These are phyloP conservation scores for Kuraishia borneana DNA, from an alignment of 805 yeast genomes.

Conservation along the genomic window DNA sequence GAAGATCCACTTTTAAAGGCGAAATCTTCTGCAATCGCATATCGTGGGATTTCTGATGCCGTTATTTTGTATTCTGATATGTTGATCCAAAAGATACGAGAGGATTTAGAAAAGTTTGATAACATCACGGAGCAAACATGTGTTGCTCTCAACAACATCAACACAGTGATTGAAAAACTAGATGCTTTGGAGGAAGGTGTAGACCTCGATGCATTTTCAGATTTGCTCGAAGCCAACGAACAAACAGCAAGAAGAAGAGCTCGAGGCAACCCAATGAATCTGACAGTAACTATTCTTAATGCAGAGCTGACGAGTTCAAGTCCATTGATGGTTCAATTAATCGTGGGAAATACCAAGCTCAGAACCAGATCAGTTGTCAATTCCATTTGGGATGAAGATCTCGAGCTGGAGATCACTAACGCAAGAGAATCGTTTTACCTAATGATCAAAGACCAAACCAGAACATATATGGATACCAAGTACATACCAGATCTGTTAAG, in stretches of 20 bases:
- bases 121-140: conserved; percentile 54
- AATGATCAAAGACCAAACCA: neutral
- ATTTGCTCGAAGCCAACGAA: conserved; percentile 20
- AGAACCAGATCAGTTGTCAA: conserved; percentile 57
- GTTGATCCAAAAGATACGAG: conserved; percentile 23
- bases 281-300: conserved; percentile 1
- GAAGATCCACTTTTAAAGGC: conserved; percentile 46
- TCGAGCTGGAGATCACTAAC: conserved; percentile 1
- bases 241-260: conserved; percentile 16
- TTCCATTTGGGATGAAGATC: conserved; percentile 81
- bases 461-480: neutral
- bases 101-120: conserved; percentile 40
- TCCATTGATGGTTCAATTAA: neutral
- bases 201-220: conserved; percentile 47
- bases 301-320: neutral
- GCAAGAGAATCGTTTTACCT: neutral
- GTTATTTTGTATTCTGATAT: conserved; percentile 33
- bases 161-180: conserved; percentile 35
- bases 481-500: neutral
- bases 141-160: conserved; percentile 63
- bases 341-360: conserved; percentile 2
- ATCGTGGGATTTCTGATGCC: conserved; percentile 51
- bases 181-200: conserved; percentile 42
- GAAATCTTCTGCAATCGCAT: conserved; percentile 41
- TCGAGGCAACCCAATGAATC: conserved; percentile 4